These are phyloP conservation scores for Leccinum huronense DNA, from an alignment of 1,284 basidiomycete species.

Conservation along the genomic window DNA sequence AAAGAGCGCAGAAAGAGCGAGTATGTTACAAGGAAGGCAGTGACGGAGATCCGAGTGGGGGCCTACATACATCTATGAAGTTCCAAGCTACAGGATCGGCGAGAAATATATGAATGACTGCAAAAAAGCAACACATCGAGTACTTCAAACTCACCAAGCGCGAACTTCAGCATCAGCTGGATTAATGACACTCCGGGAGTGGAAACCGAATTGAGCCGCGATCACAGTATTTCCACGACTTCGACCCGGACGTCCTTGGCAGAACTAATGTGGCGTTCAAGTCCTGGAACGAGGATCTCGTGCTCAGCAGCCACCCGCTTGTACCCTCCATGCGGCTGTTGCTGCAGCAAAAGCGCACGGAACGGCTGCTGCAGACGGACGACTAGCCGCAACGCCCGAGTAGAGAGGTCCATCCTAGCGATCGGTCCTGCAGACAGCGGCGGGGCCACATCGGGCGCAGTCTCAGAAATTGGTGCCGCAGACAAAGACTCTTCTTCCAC, in stretches of 20 bases:
- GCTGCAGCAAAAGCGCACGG: constrained; percentile 2
- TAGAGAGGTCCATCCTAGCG: neutral
- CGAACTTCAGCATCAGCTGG: no score
- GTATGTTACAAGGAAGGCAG: no score
- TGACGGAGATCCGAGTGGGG: no score
- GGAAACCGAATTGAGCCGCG: no score
- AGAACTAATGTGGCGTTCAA: neutral
- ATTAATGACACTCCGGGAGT: no score
- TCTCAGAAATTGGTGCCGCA: neutral
- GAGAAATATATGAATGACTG: no score
- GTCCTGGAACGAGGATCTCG: constrained; percentile 2
- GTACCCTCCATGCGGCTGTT: constrained; percentile 1
- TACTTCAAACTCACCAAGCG: no score
- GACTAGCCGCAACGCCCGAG: neutral
- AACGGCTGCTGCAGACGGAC: constrained; percentile 9
- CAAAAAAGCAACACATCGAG: no score
- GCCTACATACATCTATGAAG: no score
- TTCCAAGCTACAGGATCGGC: no score
- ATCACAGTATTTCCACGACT: constrained; percentile 10
- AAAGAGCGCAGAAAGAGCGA: no score
- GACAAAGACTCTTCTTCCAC: neutral
- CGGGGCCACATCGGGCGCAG: neutral
- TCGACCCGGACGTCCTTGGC: neutral
- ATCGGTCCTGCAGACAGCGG: neutral
- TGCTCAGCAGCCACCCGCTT: constrained; percentile 8